Conservation (phyloP, 257 asterid species). For the Solanum boliviense region DNA sequence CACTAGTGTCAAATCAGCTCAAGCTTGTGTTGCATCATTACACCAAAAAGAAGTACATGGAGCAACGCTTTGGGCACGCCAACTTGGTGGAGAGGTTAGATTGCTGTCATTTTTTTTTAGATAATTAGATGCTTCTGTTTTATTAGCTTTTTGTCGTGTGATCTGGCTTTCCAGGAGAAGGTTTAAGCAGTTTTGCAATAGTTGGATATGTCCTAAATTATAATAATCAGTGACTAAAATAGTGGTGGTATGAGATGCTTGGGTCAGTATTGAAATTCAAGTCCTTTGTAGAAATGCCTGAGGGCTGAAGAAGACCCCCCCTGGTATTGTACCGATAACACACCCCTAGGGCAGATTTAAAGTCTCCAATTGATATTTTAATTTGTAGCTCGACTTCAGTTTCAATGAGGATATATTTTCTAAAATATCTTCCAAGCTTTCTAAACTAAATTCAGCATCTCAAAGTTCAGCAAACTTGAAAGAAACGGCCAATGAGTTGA, state of each 20-base stretch:
- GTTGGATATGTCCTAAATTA: background rate
- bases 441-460: background rate
- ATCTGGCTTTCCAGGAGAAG: background rate
- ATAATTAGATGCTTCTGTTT: background rate
- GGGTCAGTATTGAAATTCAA: background rate
- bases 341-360: background rate
- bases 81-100: conserved; percentile 96
- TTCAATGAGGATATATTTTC: background rate
- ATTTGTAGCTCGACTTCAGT: background rate
- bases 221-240: background rate
- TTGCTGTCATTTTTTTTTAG: background rate
- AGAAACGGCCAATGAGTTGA: background rate
- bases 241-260: background rate
- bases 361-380: background rate
- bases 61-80: conserved; percentile 86
- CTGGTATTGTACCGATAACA: background rate
- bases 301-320: background rate
- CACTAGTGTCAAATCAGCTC: conserved; percentile 88
- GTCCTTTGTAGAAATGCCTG: background rate
- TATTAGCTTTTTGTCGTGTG: background rate
- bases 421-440: background rate
- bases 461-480: background rate
- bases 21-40: conserved; percentile 68
- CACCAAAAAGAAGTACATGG: conserved; percentile 78
- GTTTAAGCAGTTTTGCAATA: background rate